Percentiles rank a stretch among this genome's conserved stretches.
phyloP scores from a whole-genome alignment of 106 monocot species.

The Apostasia ramifera region DNA sequence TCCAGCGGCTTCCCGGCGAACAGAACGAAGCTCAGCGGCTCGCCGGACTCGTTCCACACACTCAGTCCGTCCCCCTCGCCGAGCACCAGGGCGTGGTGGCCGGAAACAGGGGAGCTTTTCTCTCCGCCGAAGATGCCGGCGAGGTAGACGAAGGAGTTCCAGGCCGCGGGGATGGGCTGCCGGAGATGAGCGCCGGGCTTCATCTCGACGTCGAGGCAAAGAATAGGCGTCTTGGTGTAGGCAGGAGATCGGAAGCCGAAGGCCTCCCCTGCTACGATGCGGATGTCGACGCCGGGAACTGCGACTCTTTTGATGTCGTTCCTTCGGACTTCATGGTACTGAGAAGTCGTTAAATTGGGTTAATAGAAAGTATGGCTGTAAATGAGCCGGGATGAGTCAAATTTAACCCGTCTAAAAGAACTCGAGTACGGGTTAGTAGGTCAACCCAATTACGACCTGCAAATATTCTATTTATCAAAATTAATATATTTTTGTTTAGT shows the following conservation, averaged over 20 bases:
- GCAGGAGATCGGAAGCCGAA: conserved; percentile 63
- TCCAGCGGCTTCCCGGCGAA: conserved; percentile 66
- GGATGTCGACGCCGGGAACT: conserved; percentile 41
- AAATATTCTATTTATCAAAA: background rate
- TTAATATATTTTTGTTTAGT: background rate
- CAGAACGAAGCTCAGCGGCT: conserved; percentile 54
- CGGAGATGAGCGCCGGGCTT: conserved; percentile 30
- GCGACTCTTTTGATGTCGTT: conserved; percentile 34
- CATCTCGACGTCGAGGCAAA: conserved; percentile 76
- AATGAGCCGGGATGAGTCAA: too few species aligned
- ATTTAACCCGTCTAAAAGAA: too few species aligned
- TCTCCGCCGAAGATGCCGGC: conserved; percentile 47
- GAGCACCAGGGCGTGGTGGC: conserved; percentile 51
- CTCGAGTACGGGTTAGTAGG: too few species aligned
- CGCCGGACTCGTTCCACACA: conserved; percentile 51
- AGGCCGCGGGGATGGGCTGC: conserved; percentile 41
- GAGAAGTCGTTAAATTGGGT: background rate
- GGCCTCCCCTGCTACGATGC: conserved; percentile 69
- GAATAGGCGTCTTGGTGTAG: conserved; percentile 65
- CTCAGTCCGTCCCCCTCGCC: conserved; percentile 65
- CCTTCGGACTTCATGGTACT: conserved; percentile 81
- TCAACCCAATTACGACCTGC: too few species aligned
- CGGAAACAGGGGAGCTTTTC: conserved; percentile 11
- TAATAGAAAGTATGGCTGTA: background rate
- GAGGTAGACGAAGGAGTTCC: conserved; percentile 72